Percentiles rank a stretch among this genome's conserved stretches.
These are phyloP conservation scores for Cicer bijugum DNA, from an alignment of 306 rosid species.

Conservation along the genomic window DNA sequence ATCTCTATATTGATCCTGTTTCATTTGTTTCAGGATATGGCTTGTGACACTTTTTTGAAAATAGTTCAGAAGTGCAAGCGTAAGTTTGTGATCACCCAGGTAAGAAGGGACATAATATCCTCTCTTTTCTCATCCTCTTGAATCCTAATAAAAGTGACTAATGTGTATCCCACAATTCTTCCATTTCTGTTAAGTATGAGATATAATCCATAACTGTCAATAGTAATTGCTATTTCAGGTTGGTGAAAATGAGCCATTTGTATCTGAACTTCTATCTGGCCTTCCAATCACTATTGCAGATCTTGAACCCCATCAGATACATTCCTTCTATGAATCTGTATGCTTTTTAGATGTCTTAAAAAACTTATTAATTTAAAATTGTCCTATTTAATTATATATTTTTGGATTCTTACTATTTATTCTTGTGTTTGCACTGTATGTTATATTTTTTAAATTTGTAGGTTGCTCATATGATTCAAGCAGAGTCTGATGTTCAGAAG, in stretches of 20 bases:
- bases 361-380: neutral
- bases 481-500: conserved; percentile 84
- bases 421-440: neutral
- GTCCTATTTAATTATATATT: neutral
- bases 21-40: conserved; percentile 82
- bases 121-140: neutral
- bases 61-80: conserved; percentile 98
- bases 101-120: conserved; percentile 26
- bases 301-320: conserved; percentile 95
- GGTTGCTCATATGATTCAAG: conserved; percentile 98
- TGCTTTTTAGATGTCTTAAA: conserved; percentile 31
- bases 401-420: neutral
- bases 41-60: conserved; percentile 94
- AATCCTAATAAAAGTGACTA: neutral
- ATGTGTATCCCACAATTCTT: neutral
- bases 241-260: conserved; percentile 96
- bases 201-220: conserved; percentile 5
- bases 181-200: neutral
- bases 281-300: conserved; percentile 87
- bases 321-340: conserved; percentile 96
- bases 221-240: conserved; percentile 61
- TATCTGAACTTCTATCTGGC: conserved; percentile 88
- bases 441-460: conserved; percentile 37
- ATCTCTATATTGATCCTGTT: neutral
- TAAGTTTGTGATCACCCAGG: conserved; percentile 93